Percentiles rank a stretch among this genome's conserved stretches.
Conservation (phyloP, 805 yeast genomes). For the Geotrichum ghanense region DNA sequence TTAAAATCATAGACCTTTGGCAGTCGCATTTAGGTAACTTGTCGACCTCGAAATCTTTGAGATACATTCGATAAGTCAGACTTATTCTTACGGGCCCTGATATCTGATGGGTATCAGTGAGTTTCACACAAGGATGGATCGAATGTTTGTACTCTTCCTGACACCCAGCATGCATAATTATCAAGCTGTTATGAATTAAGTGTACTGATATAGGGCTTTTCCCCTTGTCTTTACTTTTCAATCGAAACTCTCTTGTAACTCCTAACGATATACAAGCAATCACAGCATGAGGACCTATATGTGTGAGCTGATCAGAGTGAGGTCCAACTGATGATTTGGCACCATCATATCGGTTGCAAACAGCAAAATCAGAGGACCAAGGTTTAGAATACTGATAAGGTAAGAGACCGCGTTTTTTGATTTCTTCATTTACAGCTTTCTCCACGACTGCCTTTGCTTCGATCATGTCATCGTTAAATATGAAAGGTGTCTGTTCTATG, state of each 20-base stretch:
- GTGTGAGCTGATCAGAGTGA: slow-evolving; percentile 66
- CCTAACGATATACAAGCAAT: slow-evolving; percentile 64
- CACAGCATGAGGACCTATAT: slow-evolving; percentile 59
- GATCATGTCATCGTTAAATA: slow-evolving; percentile 32
- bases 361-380: slow-evolving; percentile 46
- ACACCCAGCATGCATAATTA: slow-evolving; percentile 69
- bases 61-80: slow-evolving; percentile 52
- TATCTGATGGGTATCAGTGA: slow-evolving; percentile 35
- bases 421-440: slow-evolving; percentile 30
- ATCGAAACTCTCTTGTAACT: slow-evolving; percentile 53
- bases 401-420: slow-evolving; percentile 23
- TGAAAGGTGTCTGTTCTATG: slow-evolving; percentile 18
- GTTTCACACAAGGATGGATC: slow-evolving; percentile 34
- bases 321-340: slow-evolving; percentile 48
- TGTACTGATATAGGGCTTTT: slow-evolving; percentile 38
- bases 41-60: slow-evolving; percentile 26
- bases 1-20: slow-evolving; percentile 36
- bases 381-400: slow-evolving; percentile 29
- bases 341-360: slow-evolving; percentile 44
- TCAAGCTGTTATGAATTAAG: slow-evolving; percentile 57
- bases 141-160: slow-evolving; percentile 68
- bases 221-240: slow-evolving; percentile 28
- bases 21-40: slow-evolving; percentile 35
- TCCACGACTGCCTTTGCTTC: slow-evolving; percentile 31
- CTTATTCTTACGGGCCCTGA: slow-evolving; percentile 46